Evolutionary conservation across 2,329 filamentous ascomycete genomes (phyloP), one percentile per base, ranked within the genome.

Genomic region (Dryadomyces sulphureus): DNA sequence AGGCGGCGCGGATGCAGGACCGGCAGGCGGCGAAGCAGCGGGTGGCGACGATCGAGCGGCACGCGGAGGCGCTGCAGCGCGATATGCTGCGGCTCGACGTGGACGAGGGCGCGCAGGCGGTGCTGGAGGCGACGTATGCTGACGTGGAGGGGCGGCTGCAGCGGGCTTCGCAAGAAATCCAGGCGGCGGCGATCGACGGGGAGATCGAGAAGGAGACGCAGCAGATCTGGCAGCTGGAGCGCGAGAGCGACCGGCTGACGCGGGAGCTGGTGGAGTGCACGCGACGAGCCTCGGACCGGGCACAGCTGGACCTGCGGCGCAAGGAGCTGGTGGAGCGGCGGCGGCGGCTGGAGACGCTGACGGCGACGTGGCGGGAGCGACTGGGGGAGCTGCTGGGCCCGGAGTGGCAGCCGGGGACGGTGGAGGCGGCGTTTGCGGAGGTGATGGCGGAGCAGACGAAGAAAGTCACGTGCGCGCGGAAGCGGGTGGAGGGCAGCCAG

Each of bases 261-360:
- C 67, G 73, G n/a, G 90, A 96, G 58, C 74, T 95, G 32, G 74
- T 88, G 8, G 83, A 93, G 55, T 86, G 82, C 48, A 94, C 84
- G 2, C 79, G 81, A 48, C 75, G 84, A 48, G 87, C 88, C 6
- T 79, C 81, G 4, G 88, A 94, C 51, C 75, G 88, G 34, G 92
- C 90, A 12, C 81, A 84, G 54, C 71, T 98, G 11, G 85, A 94
- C 48, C 79, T 84, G 54, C 72, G 89, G 30, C 88, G 83, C 56
- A 89, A 88, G 54, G 84, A 94, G 56, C 63, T 87, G 24, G 75
- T 77, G 51, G 81, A 87, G 53, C 77, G 81, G 46, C 76, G 84
- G 59, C 74, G 77, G 30, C 84, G 83, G 50, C 68, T 96, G 2
- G 75, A 88, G 8, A 92, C 85, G 0, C 77, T 95, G 65, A 76